These are phyloP conservation scores for Populus pruinosa DNA, from an alignment of 345 rosid species.

Conservation along the genomic window DNA sequence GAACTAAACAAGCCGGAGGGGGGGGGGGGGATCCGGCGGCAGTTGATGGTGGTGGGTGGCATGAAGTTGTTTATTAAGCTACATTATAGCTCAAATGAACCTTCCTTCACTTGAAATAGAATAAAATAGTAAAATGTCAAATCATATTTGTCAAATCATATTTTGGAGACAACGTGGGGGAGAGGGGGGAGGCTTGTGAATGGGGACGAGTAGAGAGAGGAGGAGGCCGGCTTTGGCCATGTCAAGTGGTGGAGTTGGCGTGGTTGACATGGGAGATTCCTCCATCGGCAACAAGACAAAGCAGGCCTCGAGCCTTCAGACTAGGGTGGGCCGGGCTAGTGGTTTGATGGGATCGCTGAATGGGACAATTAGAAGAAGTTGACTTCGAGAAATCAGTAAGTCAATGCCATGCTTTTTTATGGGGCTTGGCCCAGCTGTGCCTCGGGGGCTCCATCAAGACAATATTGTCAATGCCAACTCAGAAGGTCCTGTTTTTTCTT, in stretches of 20 bases:
- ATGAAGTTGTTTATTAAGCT: neutral
- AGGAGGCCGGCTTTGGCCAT: neutral
- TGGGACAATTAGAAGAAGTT: neutral
- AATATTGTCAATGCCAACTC: neutral
- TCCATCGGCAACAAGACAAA: too few species aligned
- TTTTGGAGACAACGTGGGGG: neutral
- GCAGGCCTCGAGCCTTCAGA: too few species aligned
- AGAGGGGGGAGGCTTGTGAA: neutral
- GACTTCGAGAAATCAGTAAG: neutral
- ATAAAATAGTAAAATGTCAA: neutral
- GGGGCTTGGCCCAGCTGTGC: neutral
- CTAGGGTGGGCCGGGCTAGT: too few species aligned
- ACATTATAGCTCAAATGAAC: too few species aligned
- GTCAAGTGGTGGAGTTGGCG: neutral
- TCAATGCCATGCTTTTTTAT: neutral
- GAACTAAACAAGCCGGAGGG: neutral
- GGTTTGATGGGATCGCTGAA: neutral
- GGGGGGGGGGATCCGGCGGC: neutral
- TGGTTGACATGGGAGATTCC: too few species aligned
- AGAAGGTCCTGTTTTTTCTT: neutral
- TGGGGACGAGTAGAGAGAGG: neutral
- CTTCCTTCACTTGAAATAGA: too few species aligned
- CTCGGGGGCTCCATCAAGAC: neutral
- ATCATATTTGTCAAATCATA: neutral
- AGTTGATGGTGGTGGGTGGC: slow-evolving; percentile 7